Conservation (phyloP, 257 asterid species). For the Marsdenia floribunda region DNA sequence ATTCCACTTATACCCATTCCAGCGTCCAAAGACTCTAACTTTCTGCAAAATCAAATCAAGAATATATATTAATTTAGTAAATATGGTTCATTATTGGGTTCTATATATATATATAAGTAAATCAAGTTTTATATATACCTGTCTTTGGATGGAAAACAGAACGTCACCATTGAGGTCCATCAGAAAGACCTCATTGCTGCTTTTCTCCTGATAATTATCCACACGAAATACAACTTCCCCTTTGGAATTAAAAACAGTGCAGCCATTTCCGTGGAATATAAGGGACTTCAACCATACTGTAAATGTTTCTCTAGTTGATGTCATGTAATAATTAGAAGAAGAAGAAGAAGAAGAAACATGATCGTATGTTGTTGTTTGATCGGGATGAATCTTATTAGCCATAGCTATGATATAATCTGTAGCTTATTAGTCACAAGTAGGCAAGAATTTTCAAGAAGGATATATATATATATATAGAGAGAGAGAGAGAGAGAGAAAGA, state of each 20-base stretch:
- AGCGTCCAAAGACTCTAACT: slow-evolving; percentile 30
- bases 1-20: slow-evolving; percentile 59
- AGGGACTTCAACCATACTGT: slow-evolving; percentile 89
- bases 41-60: slow-evolving; percentile 30
- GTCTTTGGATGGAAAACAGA: slow-evolving; percentile 55
- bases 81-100: no score
- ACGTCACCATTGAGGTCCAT: slow-evolving; percentile 66
- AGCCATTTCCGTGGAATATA: slow-evolving; percentile 69
- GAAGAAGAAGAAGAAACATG: slow-evolving; percentile 12
- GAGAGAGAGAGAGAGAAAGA: background rate
- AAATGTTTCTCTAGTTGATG: slow-evolving; percentile 42
- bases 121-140: slow-evolving; percentile 32
- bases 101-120: no score
- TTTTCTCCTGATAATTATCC: slow-evolving; percentile 62
- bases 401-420: slow-evolving; percentile 11
- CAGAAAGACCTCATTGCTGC: slow-evolving; percentile 50
- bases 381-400: slow-evolving; percentile 69
- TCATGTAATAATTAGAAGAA: slow-evolving; percentile 7
- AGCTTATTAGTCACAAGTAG: background rate
- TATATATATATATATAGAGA: no score
- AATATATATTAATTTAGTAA: no score
- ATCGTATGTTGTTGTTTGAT: slow-evolving; percentile 36
- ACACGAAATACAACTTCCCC: slow-evolving; percentile 69
- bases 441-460: background rate
- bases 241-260: slow-evolving; percentile 58